Base-by-base conservation (phyloP, 352 stramenopile species). In the Globisporangium camurandrum region DNA sequence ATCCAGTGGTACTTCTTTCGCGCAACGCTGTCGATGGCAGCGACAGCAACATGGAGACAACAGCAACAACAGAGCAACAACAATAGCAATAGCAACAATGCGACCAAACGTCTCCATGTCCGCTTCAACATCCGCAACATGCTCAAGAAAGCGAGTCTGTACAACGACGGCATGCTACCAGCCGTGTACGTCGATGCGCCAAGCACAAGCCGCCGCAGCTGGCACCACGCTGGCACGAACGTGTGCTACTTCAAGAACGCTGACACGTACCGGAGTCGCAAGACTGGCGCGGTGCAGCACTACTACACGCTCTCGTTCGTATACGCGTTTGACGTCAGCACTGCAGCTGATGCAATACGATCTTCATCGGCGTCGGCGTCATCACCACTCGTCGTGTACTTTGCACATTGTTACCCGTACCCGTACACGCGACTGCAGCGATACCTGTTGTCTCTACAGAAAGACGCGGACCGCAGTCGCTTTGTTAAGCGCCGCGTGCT, bases 1-100 rank as follows among this genome's bases (percentile, higher is more conserved):
- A 79, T 93, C 47, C 86, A 95, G 62, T 96, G 86, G 85, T 96
- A 90, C 54, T 95, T 93, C 48, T 96, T 95, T 56, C 64, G 71
- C 10, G 70, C 74, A 0, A 64, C 46, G 0, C 24, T 80, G 19
- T 61, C 67, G 1, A 4, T 24, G 2, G 24, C 54, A 9, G 43
- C 46, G 20, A 36, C 46, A 41, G 19, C 54, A 49, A 31, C 51
- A 51, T 49, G 41, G 20, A 3, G 4, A 14, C 23, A 47, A 11
- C 36, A 43, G 10, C 17, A 34, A 36, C 22, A 19, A 1, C n/a
- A 33, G 36, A 16, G 10, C 16, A 41, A 10, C 17, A 40, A 5
- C 36, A 38, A 38, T 17, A 39, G 19, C 33, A 39, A 19, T 17
- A 30, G 61, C 16, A 43, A 33, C 23, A 24, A 48, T n/a, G 56